A percentile compares a stretch with the other conserved stretches of the same genome.
Conservation (phyloP, 139 green algal species). For the Axilococcus clingmanii region DNA sequence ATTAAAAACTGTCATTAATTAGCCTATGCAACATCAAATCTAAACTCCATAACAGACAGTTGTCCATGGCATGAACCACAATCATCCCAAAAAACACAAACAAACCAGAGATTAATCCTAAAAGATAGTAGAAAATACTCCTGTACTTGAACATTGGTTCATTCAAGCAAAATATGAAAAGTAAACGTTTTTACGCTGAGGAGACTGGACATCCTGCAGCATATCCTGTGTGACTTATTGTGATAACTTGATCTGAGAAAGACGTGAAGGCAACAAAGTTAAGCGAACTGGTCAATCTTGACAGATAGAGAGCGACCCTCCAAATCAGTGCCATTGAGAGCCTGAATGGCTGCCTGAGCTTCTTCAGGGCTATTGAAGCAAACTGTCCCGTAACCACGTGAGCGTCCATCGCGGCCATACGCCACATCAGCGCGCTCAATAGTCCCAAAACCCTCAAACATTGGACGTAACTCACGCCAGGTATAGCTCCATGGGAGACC, state of each 20-base stretch:
- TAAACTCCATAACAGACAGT: no score
- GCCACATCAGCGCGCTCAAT: slow-evolving; percentile 67
- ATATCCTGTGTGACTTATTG: background rate
- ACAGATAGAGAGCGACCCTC: slow-evolving; percentile 74
- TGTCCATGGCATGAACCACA: no score
- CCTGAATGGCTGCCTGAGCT: slow-evolving; percentile 58
- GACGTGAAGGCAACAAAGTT: slow-evolving; percentile 11
- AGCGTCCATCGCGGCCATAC: slow-evolving; percentile 62
- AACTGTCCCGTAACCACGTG: slow-evolving; percentile 79
- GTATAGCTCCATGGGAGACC: slow-evolving; percentile 84
- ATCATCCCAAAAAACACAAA: no score
- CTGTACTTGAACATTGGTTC: no score
- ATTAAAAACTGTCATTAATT: no score
- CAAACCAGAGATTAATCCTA: no score
- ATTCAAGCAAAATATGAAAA: no score
- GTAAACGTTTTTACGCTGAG: no score
- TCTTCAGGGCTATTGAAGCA: slow-evolving; percentile 61
- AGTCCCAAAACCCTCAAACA: slow-evolving; percentile 57
- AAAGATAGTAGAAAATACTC: no score
- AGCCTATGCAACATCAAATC: no score
- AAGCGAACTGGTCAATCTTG: slow-evolving; percentile 76
- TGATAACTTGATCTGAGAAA: background rate
- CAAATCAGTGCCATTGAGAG: slow-evolving; percentile 66
- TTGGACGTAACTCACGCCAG: slow-evolving; percentile 64
- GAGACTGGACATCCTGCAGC: no score